These are phyloP conservation scores for Phyllosticta citribraziliensis DNA, from an alignment of 2,329 filamentous ascomycete genomes.

Conservation along the genomic window DNA sequence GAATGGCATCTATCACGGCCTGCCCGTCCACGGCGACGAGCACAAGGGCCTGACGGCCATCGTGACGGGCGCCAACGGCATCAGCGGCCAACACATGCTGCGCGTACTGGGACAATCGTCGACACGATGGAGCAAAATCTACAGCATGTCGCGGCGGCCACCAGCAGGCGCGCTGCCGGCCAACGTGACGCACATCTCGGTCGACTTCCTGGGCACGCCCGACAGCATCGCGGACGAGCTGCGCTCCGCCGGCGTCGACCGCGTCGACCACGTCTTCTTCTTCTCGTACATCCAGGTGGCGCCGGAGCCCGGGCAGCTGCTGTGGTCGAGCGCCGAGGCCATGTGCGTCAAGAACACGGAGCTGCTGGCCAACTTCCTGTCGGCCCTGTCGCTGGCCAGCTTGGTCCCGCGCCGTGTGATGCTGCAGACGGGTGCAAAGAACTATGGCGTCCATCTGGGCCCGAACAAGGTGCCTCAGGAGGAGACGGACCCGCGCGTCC, in stretches of 20 bases:
- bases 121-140: constrained; percentile 43
- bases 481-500: constrained; percentile 37
- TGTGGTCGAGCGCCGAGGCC: constrained; percentile 44
- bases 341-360: constrained; percentile 37
- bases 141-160: constrained; percentile 38
- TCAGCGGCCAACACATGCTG: constrained; percentile 44
- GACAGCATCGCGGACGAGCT: constrained; percentile 28
- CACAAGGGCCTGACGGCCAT: constrained; percentile 40
- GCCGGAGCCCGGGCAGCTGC: constrained; percentile 33
- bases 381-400: constrained; percentile 31
- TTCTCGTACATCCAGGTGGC: constrained; percentile 45
- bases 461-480: constrained; percentile 34
- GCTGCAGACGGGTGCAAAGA: constrained; percentile 44
- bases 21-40: constrained; percentile 28
- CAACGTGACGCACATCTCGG: constrained; percentile 34
- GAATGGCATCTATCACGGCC: constrained; percentile 40
- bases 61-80: constrained; percentile 45
- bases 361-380: constrained; percentile 41
- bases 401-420: constrained; percentile 39
- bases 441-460: constrained; percentile 43
- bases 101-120: constrained; percentile 38
- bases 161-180: constrained; percentile 29
- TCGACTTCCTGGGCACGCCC: constrained; percentile 31
- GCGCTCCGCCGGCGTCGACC: constrained; percentile 23
- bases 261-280: constrained; percentile 42